Percentiles rank a stretch among this genome's conserved stretches.
Evolutionary conservation across 495 filamentous ascomycete genomes (phyloP).

Genomic region (Rostrohypoxylon terebratum): DNA sequence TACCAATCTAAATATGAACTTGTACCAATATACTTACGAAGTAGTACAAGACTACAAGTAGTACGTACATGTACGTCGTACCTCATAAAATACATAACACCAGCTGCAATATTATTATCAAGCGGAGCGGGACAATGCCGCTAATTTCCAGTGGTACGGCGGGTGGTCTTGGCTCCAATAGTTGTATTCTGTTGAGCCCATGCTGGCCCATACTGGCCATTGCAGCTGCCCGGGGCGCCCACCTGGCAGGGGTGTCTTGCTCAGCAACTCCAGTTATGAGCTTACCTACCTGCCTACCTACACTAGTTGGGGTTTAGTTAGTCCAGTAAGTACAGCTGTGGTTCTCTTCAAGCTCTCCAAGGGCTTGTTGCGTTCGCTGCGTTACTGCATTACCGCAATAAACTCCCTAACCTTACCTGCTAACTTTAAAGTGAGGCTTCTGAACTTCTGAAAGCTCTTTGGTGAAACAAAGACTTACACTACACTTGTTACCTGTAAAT

Average conservation of each 20-base stretch:
- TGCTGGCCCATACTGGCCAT: background rate
- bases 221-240: background rate
- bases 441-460: slow-evolving; percentile 29
- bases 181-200: slow-evolving; percentile 26
- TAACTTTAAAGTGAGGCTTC: slow-evolving; percentile 30
- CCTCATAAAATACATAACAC: slow-evolving; percentile 1
- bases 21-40: slow-evolving; percentile 5
- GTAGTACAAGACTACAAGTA: no score
- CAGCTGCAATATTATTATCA: slow-evolving; percentile 2
- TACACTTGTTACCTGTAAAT: slow-evolving; percentile 10
- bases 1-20: background rate
- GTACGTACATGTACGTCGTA: no score
- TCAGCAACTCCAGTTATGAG: slow-evolving; percentile 1
- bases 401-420: slow-evolving; percentile 23
- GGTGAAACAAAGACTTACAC: slow-evolving; percentile 32
- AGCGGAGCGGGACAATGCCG: slow-evolving; percentile 33
- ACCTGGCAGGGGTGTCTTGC: background rate
- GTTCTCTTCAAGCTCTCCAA: no score
- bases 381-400: slow-evolving; percentile 22
- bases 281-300: no score
- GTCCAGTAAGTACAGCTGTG: no score
- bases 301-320: no score
- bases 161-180: slow-evolving; percentile 35
- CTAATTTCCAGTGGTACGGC: slow-evolving; percentile 42
- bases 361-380: no score